Conservation (phyloP, 805 yeast genomes). For the Millerago galiae region DNA sequence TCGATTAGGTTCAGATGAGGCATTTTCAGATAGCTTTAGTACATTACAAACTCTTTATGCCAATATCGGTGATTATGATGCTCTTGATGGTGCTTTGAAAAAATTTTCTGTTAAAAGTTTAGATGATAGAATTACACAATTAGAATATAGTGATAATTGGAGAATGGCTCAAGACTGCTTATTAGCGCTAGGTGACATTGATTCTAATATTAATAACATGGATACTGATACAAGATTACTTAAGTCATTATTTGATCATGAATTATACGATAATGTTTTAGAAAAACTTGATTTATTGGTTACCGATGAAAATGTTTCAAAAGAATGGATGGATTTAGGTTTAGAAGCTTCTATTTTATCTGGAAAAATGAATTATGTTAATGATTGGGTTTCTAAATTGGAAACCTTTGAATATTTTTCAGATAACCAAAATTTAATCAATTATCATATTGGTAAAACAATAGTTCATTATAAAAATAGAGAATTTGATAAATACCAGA, state of each 20-base stretch:
- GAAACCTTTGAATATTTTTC: constrained; percentile 37
- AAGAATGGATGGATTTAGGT: constrained; percentile 61
- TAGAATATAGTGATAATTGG: constrained; percentile 86
- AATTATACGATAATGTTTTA: constrained; percentile 52
- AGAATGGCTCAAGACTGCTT: constrained; percentile 80
- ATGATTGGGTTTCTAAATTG: constrained; percentile 52
- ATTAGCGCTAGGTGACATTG: constrained; percentile 48
- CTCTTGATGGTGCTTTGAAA: constrained; percentile 79
- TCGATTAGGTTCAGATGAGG: constrained; percentile 29
- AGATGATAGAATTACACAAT: constrained; percentile 70
- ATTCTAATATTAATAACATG: constrained; percentile 23
- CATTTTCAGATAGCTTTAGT: constrained; percentile 32
- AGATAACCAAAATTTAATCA: constrained; percentile 49
- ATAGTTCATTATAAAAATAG: constrained; percentile 36
- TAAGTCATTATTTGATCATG: constrained; percentile 69
- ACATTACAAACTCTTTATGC: constrained; percentile 79
- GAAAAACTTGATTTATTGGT: constrained; percentile 17
- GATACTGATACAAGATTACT: constrained; percentile 47
- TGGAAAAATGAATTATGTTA: constrained; percentile 45
- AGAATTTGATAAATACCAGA: constrained; percentile 29
- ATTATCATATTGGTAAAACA: constrained; percentile 61
- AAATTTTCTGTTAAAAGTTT: constrained; percentile 62
- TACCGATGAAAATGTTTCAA: constrained; percentile 4
- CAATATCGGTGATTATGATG: constrained; percentile 81
- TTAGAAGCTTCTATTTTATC: constrained; percentile 67